A percentile compares a stretch with the other conserved stretches of the same genome.
Conservation (phyloP, 768 basidiomycete genomes). For the Suillus lakei region DNA sequence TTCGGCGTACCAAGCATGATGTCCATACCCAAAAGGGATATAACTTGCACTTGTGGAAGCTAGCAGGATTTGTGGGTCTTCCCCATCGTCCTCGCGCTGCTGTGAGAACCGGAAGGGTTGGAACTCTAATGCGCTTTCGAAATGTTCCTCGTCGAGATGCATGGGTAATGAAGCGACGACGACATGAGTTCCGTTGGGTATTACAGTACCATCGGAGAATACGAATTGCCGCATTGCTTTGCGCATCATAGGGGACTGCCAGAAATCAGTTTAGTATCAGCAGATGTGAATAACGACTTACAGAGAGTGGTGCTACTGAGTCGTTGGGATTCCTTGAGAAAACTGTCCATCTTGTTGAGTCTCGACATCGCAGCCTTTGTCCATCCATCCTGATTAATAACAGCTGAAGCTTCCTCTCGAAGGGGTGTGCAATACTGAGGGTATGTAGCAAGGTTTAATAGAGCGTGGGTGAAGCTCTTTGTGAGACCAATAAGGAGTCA, state of each 20-base stretch:
- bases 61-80: constrained; percentile 32
- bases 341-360: constrained; percentile 46
- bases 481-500: constrained; percentile 12
- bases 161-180: constrained; percentile 35
- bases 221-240: constrained; percentile 38
- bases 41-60: constrained; percentile 36
- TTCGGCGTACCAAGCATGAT: constrained; percentile 38
- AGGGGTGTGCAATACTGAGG: constrained; percentile 45
- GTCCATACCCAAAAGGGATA: constrained; percentile 41
- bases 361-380: constrained; percentile 36
- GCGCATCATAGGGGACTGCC: constrained; percentile 36
- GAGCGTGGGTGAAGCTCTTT: constrained; percentile 41
- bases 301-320: constrained; percentile 37
- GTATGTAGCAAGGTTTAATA: constrained; percentile 45
- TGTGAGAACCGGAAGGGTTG: constrained; percentile 46
- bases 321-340: constrained; percentile 47
- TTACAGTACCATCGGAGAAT: constrained; percentile 39
- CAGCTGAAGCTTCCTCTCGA: constrained; percentile 43
- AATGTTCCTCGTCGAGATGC: constrained; percentile 46
- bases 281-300: constrained; percentile 21
- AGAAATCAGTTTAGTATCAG: constrained; percentile 12
- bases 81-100: constrained; percentile 24
- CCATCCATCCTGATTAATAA: constrained; percentile 38
- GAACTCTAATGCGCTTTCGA: constrained; percentile 46
- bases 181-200: constrained; percentile 46